phyloP scores from a whole-genome alignment of 371 early-diverging fungal species.

The Rhizopus sp. region DNA sequence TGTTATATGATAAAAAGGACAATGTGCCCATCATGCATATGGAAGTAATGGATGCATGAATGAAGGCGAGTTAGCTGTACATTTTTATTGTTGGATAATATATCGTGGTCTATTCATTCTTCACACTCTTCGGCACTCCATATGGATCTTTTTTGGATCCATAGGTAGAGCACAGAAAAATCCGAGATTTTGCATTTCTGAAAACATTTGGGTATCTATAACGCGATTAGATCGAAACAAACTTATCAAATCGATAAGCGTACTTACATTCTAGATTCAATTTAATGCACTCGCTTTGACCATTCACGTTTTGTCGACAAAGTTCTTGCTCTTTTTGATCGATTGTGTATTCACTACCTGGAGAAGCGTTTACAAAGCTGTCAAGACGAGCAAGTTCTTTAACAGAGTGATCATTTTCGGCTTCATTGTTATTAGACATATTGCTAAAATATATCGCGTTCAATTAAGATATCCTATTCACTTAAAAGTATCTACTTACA shows the following conservation, averaged over 20 bases:
- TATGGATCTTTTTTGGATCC: conserved; percentile 58
- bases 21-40: background rate
- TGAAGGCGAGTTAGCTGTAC: no score
- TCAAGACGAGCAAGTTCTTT: conserved; percentile 39
- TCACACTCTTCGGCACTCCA: conserved; percentile 54
- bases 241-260: background rate
- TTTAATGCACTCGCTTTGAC: conserved; percentile 46
- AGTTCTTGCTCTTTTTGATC: conserved; percentile 47
- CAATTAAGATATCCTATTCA: no score
- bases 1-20: background rate
- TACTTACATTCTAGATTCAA: conserved; percentile 53
- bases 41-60: no score
- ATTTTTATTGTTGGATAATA: no score
- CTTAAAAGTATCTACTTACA: no score
- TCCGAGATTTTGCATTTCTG: conserved; percentile 60
- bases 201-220: conserved; percentile 56
- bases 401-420: conserved; percentile 4
- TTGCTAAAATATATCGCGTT: background rate
- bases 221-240: background rate
- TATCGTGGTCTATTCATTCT: background rate
- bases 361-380: conserved; percentile 43
- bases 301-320: conserved; percentile 34
- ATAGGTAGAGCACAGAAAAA: conserved; percentile 60
- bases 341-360: conserved; percentile 44
- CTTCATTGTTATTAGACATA: conserved; percentile 1